Base-by-base conservation (phyloP, 805 yeast genomes). In the Starmerella stellata region DNA sequence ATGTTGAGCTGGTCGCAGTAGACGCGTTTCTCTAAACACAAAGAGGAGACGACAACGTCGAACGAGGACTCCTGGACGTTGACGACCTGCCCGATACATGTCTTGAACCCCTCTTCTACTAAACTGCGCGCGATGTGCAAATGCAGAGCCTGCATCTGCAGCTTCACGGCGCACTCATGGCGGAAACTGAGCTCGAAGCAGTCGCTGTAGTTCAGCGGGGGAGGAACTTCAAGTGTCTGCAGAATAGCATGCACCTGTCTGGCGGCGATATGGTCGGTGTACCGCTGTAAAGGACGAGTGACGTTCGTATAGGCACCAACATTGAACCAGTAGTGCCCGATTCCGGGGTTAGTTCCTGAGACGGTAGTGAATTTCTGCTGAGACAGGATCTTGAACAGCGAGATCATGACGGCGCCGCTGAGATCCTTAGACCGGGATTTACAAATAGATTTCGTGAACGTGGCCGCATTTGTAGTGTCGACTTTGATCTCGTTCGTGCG, bases 31-130 rank as follows among this genome's bases (percentile, higher is more conserved):
- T 51, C 55, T 9, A 50, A 44, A 31, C 53, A 92, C 59, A 81
- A 74, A 47, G 79, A 93, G 2, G 93, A 93, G 40, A 81, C 64
- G 45, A 77, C 74, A 4, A 81, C 82, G 56, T 90, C 98, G 61
- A 90, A 90, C 2, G 96, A 81, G 1, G 94, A 80, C 59, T 90
- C 96, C 56, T 87, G 85, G 8, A 87, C 95, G 57, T 83, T 95
- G 20, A 82, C 60, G 15, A 87, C 90, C 14, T 82, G 72, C 14
- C 93, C 95, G 70, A 75, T 74, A 30, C 83, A 74, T 45, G 87
- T 65, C 37, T 82, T 56, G 11, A 23, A 23, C 56, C 82, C 94
- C 2, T 93, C 74, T 14, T 68, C 60, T 41, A 87, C 78, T 35
- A 85, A 63, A 39, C 78, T 63, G 17, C 38, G 34, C 4, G 42